phyloP scores from a whole-genome alignment of 805 yeast genomes.

The Kurtzmaniella fragi region DNA sequence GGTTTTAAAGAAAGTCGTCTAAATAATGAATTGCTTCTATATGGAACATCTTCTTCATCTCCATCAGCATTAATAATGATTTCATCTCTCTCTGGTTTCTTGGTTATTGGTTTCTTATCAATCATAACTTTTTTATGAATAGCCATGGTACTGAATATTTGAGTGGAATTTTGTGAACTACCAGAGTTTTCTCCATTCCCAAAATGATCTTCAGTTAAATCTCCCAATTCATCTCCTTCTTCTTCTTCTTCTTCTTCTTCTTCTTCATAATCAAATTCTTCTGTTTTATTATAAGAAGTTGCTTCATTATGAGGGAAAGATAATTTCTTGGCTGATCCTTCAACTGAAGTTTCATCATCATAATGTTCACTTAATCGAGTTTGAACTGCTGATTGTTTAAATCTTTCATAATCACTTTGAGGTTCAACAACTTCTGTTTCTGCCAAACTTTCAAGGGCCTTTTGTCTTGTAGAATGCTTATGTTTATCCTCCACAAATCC shows the following conservation, averaged over 20 bases:
- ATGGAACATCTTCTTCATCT: not conserved
- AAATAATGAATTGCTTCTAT: slow-evolving; percentile 10
- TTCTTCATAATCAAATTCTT: slow-evolving; percentile 3
- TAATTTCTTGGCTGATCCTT: slow-evolving; percentile 1
- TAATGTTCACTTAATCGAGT: not conserved
- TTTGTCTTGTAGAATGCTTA: not conserved
- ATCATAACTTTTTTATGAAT: slow-evolving; percentile 1
- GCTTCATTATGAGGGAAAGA: not conserved
- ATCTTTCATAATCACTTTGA: not conserved
- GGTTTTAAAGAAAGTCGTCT: slow-evolving; percentile 31
- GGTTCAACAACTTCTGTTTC: not conserved
- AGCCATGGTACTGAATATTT: slow-evolving; percentile 24
- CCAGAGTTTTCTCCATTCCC: slow-evolving; percentile 6
- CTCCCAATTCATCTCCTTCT: not conserved
- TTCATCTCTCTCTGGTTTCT: not conserved
- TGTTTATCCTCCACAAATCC: slow-evolving; percentile 4
- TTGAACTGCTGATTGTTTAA: not conserved
- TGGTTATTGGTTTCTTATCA: not conserved
- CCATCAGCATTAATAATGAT: not conserved
- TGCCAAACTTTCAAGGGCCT: not conserved
- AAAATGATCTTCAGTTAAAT: slow-evolving; percentile 1
- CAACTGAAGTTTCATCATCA: slow-evolving; percentile 3
- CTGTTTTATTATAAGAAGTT: not conserved
- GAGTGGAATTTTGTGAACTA: slow-evolving; percentile 22
- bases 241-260: not conserved